Evolutionary conservation across 176 grass and related monocot genomes (phyloP).

Genomic region (Aegilops sharonensis): DNA sequence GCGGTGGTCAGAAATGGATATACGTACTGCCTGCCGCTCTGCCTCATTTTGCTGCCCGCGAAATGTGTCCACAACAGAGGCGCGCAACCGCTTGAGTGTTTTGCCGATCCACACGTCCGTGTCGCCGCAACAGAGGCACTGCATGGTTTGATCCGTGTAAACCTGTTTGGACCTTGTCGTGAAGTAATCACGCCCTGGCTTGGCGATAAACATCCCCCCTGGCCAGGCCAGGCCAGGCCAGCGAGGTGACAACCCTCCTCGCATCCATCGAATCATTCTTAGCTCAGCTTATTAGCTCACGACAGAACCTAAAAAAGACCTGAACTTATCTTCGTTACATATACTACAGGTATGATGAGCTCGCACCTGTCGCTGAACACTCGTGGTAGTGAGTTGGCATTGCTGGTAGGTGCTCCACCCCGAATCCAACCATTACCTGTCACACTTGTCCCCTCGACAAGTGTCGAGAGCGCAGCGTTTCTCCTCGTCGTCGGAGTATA

Average conservation of each 20-base stretch:
- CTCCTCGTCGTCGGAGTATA: neutral
- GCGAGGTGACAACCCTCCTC: neutral
- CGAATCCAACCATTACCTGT: neutral
- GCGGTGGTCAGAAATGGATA: neutral
- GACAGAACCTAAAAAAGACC: neutral
- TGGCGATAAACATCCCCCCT: neutral
- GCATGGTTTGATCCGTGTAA: neutral
- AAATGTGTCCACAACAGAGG: neutral
- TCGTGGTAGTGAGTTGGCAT: conserved; percentile 22
- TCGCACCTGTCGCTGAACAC: neutral
- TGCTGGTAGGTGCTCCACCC: neutral
- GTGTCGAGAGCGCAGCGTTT: conserved; percentile 12
- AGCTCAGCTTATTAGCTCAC: neutral
- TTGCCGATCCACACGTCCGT: too few relatives aligned
- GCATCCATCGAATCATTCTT: neutral
- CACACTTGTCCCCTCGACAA: conserved; percentile 3
- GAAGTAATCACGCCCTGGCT: neutral
- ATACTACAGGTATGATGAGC: too few relatives aligned
- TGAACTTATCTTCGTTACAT: neutral
- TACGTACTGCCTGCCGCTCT: neutral
- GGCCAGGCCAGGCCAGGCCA: neutral
- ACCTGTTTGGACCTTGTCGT: too few relatives aligned
- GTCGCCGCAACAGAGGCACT: neutral
- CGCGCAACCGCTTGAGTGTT: too few relatives aligned
- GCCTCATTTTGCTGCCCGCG: neutral